These are phyloP conservation scores for Elaeagnus macrophylla DNA, from an alignment of 306 rosid genomes.

Conservation along the genomic window DNA sequence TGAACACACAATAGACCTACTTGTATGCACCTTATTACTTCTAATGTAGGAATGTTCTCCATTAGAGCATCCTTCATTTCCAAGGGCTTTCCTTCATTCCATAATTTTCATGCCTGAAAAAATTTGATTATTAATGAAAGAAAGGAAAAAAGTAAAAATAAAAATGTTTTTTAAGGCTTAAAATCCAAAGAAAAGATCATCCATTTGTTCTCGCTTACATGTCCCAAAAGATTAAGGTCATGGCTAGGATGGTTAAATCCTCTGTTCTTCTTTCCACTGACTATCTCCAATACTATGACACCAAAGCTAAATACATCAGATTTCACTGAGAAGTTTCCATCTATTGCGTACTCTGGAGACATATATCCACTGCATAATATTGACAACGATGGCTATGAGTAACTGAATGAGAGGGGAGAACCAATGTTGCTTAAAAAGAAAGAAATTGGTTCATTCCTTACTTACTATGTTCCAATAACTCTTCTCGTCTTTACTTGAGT, in stretches of 20 bases:
- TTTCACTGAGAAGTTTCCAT: slow-evolving; percentile 18
- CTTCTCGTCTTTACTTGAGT: slow-evolving; percentile 13
- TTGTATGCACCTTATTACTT: slow-evolving; percentile 34
- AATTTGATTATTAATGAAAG: not conserved
- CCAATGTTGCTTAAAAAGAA: not conserved
- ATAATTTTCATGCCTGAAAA: slow-evolving; percentile 16
- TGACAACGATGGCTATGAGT: not conserved
- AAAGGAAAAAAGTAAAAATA: not conserved
- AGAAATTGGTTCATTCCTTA: too few relatives aligned
- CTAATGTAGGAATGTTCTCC: slow-evolving; percentile 9
- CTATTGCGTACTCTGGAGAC: slow-evolving; percentile 26
- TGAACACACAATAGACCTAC: slow-evolving; percentile 14
- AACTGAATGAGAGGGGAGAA: not conserved
- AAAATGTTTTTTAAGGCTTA: not conserved
- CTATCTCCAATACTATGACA: slow-evolving; percentile 26
- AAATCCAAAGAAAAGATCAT: not conserved
- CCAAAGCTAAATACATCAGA: slow-evolving; percentile 33
- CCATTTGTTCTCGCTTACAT: slow-evolving; percentile 14
- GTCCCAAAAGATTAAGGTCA: slow-evolving; percentile 16
- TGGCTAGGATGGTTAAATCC: not conserved
- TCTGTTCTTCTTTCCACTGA: slow-evolving; percentile 23
- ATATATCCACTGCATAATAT: slow-evolving; percentile 24
- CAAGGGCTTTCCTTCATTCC: slow-evolving; percentile 40
- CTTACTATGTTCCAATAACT: slow-evolving; percentile 31
- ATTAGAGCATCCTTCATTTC: slow-evolving; percentile 39